Percentiles rank a stretch among this genome's conserved stretches.
phyloP scores from a whole-genome alignment of 371 early-diverging fungal genomes.

The Phascolomyces articulosus region DNA sequence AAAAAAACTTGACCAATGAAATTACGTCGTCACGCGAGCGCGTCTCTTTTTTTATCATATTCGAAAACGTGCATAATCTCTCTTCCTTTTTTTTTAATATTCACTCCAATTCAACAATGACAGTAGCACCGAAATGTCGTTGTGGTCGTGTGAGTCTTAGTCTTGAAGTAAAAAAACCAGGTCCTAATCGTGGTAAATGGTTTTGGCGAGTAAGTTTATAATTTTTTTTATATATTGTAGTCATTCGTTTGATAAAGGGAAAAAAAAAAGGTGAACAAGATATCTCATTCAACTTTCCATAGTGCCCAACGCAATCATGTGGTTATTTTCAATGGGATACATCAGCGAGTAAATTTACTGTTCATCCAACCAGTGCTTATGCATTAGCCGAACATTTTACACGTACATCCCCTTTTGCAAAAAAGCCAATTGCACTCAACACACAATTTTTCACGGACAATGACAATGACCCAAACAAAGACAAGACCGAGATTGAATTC shows the following conservation, averaged over 20 bases:
- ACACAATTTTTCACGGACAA: not conserved
- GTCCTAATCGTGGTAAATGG: constrained; percentile 37
- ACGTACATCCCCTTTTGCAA: too few species aligned
- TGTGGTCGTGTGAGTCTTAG: constrained; percentile 7
- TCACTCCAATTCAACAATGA: too few species aligned
- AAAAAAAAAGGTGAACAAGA: not conserved
- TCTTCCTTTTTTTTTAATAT: not conserved
- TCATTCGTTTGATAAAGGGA: not conserved
- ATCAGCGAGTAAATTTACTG: constrained; percentile 26
- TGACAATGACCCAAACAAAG: not conserved
- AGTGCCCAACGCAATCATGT: constrained; percentile 39
- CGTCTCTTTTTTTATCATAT: too few species aligned
- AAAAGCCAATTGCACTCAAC: not conserved
- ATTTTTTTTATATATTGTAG: not conserved
- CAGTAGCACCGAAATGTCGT: constrained; percentile 4
- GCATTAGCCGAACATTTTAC: not conserved
- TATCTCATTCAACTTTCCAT: not conserved
- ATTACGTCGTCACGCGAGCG: too few species aligned
- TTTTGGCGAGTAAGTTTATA: constrained; percentile 29
- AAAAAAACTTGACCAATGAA: too few species aligned
- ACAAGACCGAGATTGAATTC: constrained; percentile 16
- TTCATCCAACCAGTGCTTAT: constrained; percentile 26
- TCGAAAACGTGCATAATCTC: too few species aligned
- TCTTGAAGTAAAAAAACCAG: constrained; percentile 10
- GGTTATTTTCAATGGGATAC: constrained; percentile 39